Evolutionary conservation across 31 red algal genomes (phyloP), one percentile per base, ranked within the genome.

Genomic region (Asparagopsis taxiformis): DNA sequence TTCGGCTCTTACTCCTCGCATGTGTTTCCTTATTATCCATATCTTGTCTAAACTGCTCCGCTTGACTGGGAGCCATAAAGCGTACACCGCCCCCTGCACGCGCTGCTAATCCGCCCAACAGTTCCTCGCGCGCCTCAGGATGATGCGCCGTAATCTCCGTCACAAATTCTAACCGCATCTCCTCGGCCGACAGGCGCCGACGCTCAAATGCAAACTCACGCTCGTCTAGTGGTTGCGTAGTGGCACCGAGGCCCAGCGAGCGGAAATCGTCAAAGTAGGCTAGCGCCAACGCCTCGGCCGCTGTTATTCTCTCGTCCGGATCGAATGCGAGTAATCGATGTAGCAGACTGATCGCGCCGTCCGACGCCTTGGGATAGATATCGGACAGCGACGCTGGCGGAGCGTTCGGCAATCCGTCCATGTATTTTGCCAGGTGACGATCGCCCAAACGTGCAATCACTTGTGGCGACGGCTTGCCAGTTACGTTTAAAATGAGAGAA

Each of bases 171-270:
- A 63, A 26, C 11, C 92, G 58, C 65, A 95, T 84, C 63, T 85
- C 77, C n/a, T 82, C 76, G 1, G 72, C 62, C 26, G 79, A 59
- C 52, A 90, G 36, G 31, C 68, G 68, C 56, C 82, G 54, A 9
- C 73, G 62, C 54, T 95, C 92, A 59, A 95, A 95, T 30, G 53
- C 59, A 79, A 95, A 95, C 70, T 95, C 92, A 51, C 70, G 51
- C 31, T 36, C 51, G 3, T 71, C 57, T 19, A 95, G 41, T 25
- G 92, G 92, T 31, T 31, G 32, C 21, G 66, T 86, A 15, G 51
- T 52, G 19, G 82, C 71, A 16, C 81, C 85, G 17, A 78, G 75
- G 5, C 80, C 89, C 58, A 84, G 35, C 7, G 61, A 50, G n/a
- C 41, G 55, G 31, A 72, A 84, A 28, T 84, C 77, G 43, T 55